These are phyloP conservation scores for Polymyxa betae DNA, from an alignment of 208 protist species.

Conservation along the genomic window DNA sequence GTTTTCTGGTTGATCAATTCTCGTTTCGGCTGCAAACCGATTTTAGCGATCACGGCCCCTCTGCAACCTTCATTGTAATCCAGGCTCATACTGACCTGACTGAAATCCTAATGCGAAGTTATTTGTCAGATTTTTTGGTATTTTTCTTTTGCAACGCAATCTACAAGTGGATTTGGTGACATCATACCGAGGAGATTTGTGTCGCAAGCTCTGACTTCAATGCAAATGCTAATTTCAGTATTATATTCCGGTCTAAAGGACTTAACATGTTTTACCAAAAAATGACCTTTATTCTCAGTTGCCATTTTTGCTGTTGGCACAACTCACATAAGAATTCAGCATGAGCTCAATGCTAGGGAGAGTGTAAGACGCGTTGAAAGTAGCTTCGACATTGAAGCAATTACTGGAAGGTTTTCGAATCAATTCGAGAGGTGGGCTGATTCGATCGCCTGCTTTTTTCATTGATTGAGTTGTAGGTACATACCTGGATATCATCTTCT, in stretches of 20 bases:
- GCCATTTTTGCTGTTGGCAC: slow-evolving; percentile 50
- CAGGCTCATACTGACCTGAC: neutral
- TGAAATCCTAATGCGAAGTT: neutral
- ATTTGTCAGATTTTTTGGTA: slow-evolving; percentile 33
- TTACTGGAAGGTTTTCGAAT: neutral
- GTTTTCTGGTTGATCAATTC: neutral
- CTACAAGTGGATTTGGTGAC: slow-evolving; percentile 34
- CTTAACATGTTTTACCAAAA: neutral
- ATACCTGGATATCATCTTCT: neutral
- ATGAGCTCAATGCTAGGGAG: neutral
- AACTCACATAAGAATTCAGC: slow-evolving; percentile 34
- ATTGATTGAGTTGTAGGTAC: neutral
- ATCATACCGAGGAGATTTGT: slow-evolving; percentile 8
- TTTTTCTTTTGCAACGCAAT: slow-evolving; percentile 40
- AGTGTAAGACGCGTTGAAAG: neutral
- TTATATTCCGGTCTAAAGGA: neutral
- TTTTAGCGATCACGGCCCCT: neutral
- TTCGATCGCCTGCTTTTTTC: neutral
- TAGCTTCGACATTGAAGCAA: slow-evolving; percentile 14
- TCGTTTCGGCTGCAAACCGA: neutral
- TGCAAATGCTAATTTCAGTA: slow-evolving; percentile 40
- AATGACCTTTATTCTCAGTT: neutral
- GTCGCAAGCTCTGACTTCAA: slow-evolving; percentile 21
- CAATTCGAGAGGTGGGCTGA: neutral
- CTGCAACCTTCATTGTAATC: neutral